These are phyloP conservation scores for Ophiocordyceps polyrhachis-furcata DNA, from an alignment of 2,329 filamentous ascomycete species.

Conservation along the genomic window DNA sequence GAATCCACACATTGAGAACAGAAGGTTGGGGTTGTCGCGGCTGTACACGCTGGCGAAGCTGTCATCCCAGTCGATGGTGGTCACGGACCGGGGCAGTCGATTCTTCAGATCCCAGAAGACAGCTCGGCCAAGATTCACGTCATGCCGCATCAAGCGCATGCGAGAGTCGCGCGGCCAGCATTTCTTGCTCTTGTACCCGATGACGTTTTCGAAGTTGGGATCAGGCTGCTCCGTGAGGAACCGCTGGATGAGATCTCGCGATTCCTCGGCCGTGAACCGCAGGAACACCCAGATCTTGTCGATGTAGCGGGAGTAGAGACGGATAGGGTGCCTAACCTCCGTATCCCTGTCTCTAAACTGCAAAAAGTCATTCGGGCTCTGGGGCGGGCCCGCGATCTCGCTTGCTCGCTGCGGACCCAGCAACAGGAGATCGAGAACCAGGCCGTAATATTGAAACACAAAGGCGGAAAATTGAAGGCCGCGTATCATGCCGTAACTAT, in stretches of 20 bases:
- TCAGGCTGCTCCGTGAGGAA: slow-evolving; percentile 97
- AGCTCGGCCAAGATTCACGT: slow-evolving; percentile 91
- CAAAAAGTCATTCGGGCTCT: slow-evolving; percentile 90
- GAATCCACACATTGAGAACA: slow-evolving; percentile 97
- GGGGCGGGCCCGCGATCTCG: slow-evolving; percentile 87
- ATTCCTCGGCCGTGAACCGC: slow-evolving; percentile 84
- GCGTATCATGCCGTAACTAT: slow-evolving; percentile 96
- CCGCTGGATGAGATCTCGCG: slow-evolving; percentile 84
- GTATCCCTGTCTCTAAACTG: slow-evolving; percentile 90
- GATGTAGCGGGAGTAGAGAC: slow-evolving; percentile 94
- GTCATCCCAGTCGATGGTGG: slow-evolving; percentile 97
- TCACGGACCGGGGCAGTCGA: slow-evolving; percentile 78
- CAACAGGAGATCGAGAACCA: slow-evolving; percentile 83
- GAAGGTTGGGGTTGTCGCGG: slow-evolving; percentile 85
- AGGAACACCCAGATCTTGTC: slow-evolving; percentile 98
- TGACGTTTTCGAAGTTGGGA: slow-evolving; percentile 98
- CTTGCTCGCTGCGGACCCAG: slow-evolving; percentile 91
- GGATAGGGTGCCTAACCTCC: slow-evolving; percentile 83
- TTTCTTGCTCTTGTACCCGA: slow-evolving; percentile 98
- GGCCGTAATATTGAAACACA: slow-evolving; percentile 95
- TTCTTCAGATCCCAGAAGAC: slow-evolving; percentile 99
- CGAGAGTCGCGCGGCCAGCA: slow-evolving; percentile 96
- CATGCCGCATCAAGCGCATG: slow-evolving; percentile 96
- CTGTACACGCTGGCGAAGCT: slow-evolving; percentile 98
- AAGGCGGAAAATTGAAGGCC: slow-evolving; percentile 96